These are phyloP conservation scores for Solanum sejunctum DNA, from an alignment of 257 asterid genomes.

Conservation along the genomic window DNA sequence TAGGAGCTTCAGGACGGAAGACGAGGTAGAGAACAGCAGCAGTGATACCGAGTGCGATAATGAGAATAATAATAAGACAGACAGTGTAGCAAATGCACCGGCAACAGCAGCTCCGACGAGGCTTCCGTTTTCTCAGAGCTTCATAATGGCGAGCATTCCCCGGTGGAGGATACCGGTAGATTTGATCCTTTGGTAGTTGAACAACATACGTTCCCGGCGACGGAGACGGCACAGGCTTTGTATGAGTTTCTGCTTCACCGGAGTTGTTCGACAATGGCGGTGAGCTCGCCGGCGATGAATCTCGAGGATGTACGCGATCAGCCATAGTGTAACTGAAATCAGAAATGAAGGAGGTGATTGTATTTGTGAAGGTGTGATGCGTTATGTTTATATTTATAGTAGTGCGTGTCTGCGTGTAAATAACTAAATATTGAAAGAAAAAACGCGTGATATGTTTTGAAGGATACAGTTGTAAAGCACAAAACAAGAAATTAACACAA, in stretches of 20 bases:
- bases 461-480: background rate
- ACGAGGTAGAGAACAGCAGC: slow-evolving; percentile 67
- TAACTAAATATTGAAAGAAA: background rate
- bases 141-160: slow-evolving; percentile 23
- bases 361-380: background rate
- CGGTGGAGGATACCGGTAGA: slow-evolving; percentile 25
- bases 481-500: background rate
- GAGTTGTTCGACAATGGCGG: slow-evolving; percentile 1
- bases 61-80: slow-evolving; percentile 27
- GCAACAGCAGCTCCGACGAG: slow-evolving; percentile 37
- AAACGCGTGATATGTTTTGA: background rate
- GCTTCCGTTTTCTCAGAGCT: slow-evolving; percentile 16
- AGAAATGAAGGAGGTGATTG: background rate
- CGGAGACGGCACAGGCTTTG: background rate
- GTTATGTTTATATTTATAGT: background rate
- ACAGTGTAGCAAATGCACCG: slow-evolving; percentile 42
- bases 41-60: slow-evolving; percentile 37
- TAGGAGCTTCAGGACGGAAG: slow-evolving; percentile 56
- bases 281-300: background rate
- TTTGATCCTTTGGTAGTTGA: slow-evolving; percentile 31
- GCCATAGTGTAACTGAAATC: background rate
- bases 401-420: background rate
- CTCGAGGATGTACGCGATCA: slow-evolving; percentile 8
- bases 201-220: slow-evolving; percentile 20
- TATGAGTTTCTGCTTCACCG: background rate